These are phyloP conservation scores for Rhynchospora breviuscula DNA, from an alignment of 176 grass and related monocot species.

Conservation along the genomic window DNA sequence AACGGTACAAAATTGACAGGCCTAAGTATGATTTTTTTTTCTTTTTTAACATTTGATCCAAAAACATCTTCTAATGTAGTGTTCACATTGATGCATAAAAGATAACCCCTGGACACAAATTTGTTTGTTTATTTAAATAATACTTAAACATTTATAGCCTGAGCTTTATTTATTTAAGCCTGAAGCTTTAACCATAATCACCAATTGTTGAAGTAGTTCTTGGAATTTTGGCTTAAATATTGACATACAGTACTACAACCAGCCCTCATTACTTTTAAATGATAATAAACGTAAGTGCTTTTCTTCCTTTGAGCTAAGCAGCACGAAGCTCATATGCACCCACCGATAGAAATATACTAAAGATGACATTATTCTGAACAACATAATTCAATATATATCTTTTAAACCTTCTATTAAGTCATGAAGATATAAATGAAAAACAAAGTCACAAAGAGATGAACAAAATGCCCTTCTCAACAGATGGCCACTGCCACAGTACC, in stretches of 20 bases:
- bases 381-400: conserved; percentile 3
- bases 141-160: no score
- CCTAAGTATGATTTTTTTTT: no score
- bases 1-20: no score
- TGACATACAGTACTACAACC: neutral
- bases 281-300: neutral
- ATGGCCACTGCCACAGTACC: neutral
- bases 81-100: neutral
- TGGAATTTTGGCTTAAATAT: neutral
- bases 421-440: neutral
- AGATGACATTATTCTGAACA: neutral
- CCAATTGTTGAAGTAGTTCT: neutral
- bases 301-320: neutral
- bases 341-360: neutral
- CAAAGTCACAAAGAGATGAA: conserved; percentile 12
- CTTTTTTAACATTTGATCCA: neutral
- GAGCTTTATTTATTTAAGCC: no score
- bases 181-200: neutral
- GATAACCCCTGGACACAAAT: neutral
- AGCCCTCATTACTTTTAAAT: neutral
- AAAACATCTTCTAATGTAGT: neutral
- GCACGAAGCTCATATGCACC: neutral
- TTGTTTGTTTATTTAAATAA: no score
- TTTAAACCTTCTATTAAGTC: conserved; percentile 16
- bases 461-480: neutral